Evolutionary conservation across 1,139 yeast species (phyloP).

Genomic region (Trichomonascaceae sp.): DNA sequence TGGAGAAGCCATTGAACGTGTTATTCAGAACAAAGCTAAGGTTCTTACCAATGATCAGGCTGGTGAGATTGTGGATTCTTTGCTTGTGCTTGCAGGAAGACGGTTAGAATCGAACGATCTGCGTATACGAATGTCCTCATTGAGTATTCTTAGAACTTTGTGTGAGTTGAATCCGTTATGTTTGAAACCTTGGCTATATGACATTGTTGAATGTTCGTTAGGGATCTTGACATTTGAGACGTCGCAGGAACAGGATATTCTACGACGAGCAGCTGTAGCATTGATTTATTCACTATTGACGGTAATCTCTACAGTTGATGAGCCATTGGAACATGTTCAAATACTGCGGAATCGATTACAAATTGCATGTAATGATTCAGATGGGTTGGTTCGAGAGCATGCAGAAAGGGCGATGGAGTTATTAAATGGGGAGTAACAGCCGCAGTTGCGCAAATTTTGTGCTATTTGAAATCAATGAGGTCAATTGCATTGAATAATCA

Average conservation of each 20-base stretch:
- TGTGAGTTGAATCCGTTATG: slow-evolving; percentile 58
- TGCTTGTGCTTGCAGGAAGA: slow-evolving; percentile 40
- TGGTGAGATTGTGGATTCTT: slow-evolving; percentile 32
- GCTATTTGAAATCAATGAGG: too few relatives aligned
- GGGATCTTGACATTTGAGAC: slow-evolving; percentile 65
- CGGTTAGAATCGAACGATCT: slow-evolving; percentile 41
- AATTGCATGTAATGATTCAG: slow-evolving; percentile 21
- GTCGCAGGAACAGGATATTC: slow-evolving; percentile 41
- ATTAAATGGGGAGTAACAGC: background rate
- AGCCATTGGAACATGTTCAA: slow-evolving; percentile 16
- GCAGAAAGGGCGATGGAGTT: slow-evolving; percentile 15
- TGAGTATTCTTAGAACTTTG: slow-evolving; percentile 66
- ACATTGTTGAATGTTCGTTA: slow-evolving; percentile 65
- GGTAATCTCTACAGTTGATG: slow-evolving; percentile 29
- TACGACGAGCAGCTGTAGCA: slow-evolving; percentile 73
- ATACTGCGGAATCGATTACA: slow-evolving; percentile 20
- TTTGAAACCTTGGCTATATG: slow-evolving; percentile 42
- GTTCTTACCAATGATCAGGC: slow-evolving; percentile 41
- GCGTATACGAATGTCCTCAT: slow-evolving; percentile 72
- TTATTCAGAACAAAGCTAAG: slow-evolving; percentile 46
- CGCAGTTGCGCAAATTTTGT: too few relatives aligned
- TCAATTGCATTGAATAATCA: too few relatives aligned
- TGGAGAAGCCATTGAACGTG: slow-evolving; percentile 73
- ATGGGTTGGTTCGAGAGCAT: slow-evolving; percentile 26
- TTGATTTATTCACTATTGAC: slow-evolving; percentile 51